Percentiles rank a stretch among this genome's conserved stretches.
phyloP scores from a whole-genome alignment of 2,329 filamentous ascomycete genomes.

The Rhinocladiella mackenziei region DNA sequence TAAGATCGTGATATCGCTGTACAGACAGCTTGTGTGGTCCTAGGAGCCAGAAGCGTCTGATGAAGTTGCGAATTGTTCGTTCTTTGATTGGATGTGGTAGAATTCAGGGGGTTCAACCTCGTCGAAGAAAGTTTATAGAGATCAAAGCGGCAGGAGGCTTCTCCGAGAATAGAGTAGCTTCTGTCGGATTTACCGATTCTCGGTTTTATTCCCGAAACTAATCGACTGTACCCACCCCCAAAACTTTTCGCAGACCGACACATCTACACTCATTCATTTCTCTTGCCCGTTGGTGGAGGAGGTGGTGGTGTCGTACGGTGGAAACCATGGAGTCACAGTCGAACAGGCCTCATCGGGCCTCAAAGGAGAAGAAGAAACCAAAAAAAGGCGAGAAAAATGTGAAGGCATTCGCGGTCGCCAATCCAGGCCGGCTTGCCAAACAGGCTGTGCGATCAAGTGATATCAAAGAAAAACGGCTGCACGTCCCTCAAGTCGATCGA shows the following conservation, averaged over 20 bases:
- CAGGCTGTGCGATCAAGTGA: constrained; percentile 56
- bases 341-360: constrained; percentile 78
- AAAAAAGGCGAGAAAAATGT: constrained; percentile 67
- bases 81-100: not conserved
- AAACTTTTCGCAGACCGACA: not conserved
- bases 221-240: not conserved
- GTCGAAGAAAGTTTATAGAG: not conserved
- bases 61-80: too few relatives aligned
- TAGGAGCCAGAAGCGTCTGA: too few relatives aligned
- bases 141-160: not conserved
- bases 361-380: constrained; percentile 82
- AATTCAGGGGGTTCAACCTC: not conserved
- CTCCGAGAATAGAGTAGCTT: not conserved
- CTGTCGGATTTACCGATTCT: too few relatives aligned
- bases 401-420: constrained; percentile 86
- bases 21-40: too few relatives aligned
- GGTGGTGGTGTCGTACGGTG: constrained; percentile 10
- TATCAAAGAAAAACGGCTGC: constrained; percentile 81
- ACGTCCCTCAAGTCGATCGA: constrained; percentile 94
- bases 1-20: too few relatives aligned
- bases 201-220: not conserved
- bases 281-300: too few relatives aligned
- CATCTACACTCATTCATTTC: too few relatives aligned
- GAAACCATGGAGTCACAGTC: constrained; percentile 69
- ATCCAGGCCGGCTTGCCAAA: constrained; percentile 74